Evolutionary conservation across 768 basidiomycete species (phyloP), one percentile per base, ranked within the genome.

Genomic region (Mrakia frigida): DNA sequence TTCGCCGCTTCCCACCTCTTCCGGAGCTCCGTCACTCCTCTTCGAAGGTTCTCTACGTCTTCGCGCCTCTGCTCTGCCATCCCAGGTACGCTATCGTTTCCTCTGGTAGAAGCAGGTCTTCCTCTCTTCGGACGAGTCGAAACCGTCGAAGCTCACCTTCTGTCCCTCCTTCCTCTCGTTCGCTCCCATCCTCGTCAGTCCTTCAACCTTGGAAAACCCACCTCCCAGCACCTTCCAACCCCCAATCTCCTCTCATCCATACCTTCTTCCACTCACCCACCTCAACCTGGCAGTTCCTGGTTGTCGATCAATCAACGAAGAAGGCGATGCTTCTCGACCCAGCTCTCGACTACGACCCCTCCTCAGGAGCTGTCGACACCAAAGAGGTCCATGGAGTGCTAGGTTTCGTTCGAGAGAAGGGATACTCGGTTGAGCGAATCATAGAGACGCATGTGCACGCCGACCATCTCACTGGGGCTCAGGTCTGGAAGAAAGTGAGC

Each of bases 361-460:
- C 73, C 11, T 77, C 79, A 0, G 78, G 78, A 13, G 53, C 46
- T 23, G 72, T 82, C 33, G 70, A 74, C 21, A 79, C 79, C 7
- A 43, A 76, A 11, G 74, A 79, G n/a, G 80, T 79, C 5, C 75
- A 78, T 33, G 79, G 75, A 0, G 60, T 82, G 2, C 31, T 77
- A 25, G 77, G 61, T 18, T 82, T 81, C 43, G 59, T 80, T 33
- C 31, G 72, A 23, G 53, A 77, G 2, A 16, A 78, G n/a, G 79
- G 70, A 0, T 77, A 78, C 53, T 52, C 1, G 18, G 76, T 82
- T 21, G 70, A 61, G 0, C 72, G 77, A 13, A 77, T 82, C 31
- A 56, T 81, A n/a, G 81, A 82, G 76, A 82, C 80, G 23, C 81
- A 82, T 67, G 81, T 80, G 2, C 81, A 82, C 68, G 81, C 81